Evolutionary conservation across 805 yeast species (phyloP), one percentile per base, ranked within the genome.

Genomic region (Yarrowia bubula): DNA sequence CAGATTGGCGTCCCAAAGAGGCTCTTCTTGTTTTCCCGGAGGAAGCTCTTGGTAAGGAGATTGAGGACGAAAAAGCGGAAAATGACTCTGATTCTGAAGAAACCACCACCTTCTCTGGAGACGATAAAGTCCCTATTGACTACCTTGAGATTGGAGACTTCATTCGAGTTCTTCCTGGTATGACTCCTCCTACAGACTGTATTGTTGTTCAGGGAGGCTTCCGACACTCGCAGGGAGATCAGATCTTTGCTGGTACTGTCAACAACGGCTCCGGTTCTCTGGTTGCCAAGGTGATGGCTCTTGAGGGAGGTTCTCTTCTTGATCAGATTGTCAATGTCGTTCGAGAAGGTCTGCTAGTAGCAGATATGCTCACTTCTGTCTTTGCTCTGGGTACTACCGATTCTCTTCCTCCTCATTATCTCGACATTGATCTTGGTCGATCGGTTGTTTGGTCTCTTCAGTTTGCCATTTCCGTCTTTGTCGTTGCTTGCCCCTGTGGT

Each of bases 71-170:
- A 4, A 51, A 51, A n/a, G 8, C 28, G 14, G 35, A 22, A 22
- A 8, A 15, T 1, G 48, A 41, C 13, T 47, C 32, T 1, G 39
- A 55, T 1, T 47, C 41, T 13, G 44, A 38, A 11, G 47, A 39
- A 1, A 37, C 18, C 35, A 43, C 32, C 8, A 35, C 32, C 18
- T 41, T 48, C 69, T 44, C 64, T 2, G 58, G 58, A 5, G 58
- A 51, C 17, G 62, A 55, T 6, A 55, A 41, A 13, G 68, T 73
- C 8, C 68, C 72, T 1, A 65, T 75, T 6, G 79, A 77, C 64
- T 68, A 81, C 58, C 77, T 93, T 37, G 97, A 93, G 73, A 90
- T 96, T 2, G 97, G 98, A 67, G 99, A 95, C 73, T 85, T 87
- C 46, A 80, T 92, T 0, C 68, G 70, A 14, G 72, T 78, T 9